Conservation (phyloP, 257 asterid genomes). For the Parsonsia alboflavescens region DNA sequence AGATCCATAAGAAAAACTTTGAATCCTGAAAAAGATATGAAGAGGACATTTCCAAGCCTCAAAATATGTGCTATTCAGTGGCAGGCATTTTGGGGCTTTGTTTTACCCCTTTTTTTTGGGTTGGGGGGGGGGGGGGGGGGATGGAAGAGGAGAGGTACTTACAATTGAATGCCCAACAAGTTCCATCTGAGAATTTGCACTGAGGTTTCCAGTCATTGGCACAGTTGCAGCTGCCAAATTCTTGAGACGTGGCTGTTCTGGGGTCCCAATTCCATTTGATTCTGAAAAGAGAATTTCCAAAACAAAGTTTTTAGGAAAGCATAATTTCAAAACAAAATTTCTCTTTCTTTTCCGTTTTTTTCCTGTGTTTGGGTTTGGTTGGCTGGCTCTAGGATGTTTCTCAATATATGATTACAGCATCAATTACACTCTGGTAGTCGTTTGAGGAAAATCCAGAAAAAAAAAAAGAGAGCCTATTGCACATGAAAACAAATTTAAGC, state of each 20-base stretch:
- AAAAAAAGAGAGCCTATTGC: background rate
- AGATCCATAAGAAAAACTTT: background rate
- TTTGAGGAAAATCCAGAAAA: background rate
- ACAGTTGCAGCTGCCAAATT: constrained; percentile 18
- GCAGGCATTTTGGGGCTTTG: no score
- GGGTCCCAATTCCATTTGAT: constrained; percentile 37
- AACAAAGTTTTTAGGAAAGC: background rate
- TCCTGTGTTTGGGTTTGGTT: background rate
- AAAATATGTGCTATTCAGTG: no score
- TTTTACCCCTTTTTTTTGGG: no score
- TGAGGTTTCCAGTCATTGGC: constrained; percentile 23
- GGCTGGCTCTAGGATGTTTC: background rate
- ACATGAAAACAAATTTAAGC: background rate
- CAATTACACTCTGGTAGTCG: background rate
- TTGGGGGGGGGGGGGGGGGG: no score
- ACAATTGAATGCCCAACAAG: constrained; percentile 78
- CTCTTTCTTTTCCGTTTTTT: background rate
- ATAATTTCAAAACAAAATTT: background rate
- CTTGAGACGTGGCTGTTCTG: constrained; percentile 34
- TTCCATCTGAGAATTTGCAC: constrained; percentile 55
- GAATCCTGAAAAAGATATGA: background rate
- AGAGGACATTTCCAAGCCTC: background rate
- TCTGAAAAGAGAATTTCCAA: constrained; percentile 35
- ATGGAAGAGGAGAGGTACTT: no score
- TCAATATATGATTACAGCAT: background rate